Conservation (phyloP, 805 yeast genomes). For the Ogataea ganodermae region DNA sequence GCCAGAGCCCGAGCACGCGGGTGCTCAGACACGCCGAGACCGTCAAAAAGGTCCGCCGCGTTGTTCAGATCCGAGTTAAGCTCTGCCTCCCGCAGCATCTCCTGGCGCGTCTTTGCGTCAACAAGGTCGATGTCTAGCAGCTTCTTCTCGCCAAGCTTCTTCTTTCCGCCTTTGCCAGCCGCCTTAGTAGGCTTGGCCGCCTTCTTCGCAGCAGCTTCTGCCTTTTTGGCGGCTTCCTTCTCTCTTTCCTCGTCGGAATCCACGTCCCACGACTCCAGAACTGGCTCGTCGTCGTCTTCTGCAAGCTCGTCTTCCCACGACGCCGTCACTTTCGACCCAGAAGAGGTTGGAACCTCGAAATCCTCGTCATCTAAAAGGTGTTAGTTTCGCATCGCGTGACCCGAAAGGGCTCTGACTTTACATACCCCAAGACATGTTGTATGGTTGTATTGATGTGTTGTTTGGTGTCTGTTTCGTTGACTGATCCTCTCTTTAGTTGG, state of each 20-base stretch:
- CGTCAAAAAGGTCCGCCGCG: constrained; percentile 91
- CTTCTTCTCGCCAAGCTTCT: constrained; percentile 40
- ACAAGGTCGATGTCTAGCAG: constrained; percentile 63
- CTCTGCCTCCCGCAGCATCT: constrained; percentile 77
- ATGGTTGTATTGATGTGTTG: neutral
- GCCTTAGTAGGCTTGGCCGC: constrained; percentile 40
- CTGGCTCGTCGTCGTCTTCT: constrained; percentile 69
- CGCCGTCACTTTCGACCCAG: constrained; percentile 48
- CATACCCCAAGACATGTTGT: constrained; percentile 32
- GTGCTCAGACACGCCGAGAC: constrained; percentile 58
- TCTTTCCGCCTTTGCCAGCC: constrained; percentile 49
- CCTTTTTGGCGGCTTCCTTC: constrained; percentile 37
- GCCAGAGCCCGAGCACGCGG: constrained; percentile 48
- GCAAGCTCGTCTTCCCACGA: constrained; percentile 77
- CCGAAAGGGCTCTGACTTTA: no score
- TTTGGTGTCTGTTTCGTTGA: neutral
- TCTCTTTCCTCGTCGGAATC: constrained; percentile 64
- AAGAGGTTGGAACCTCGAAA: constrained; percentile 62
- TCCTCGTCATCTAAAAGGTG: constrained; percentile 75
- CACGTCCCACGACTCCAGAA: constrained; percentile 87
- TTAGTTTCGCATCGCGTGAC: constrained; percentile 7
- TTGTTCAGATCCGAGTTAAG: constrained; percentile 83
- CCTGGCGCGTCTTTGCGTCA: constrained; percentile 74
- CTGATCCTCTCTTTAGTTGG: neutral
- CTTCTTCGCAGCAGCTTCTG: constrained; percentile 29